phyloP scores from a whole-genome alignment of 495 filamentous ascomycete species.

The Aspergillus affinis region DNA sequence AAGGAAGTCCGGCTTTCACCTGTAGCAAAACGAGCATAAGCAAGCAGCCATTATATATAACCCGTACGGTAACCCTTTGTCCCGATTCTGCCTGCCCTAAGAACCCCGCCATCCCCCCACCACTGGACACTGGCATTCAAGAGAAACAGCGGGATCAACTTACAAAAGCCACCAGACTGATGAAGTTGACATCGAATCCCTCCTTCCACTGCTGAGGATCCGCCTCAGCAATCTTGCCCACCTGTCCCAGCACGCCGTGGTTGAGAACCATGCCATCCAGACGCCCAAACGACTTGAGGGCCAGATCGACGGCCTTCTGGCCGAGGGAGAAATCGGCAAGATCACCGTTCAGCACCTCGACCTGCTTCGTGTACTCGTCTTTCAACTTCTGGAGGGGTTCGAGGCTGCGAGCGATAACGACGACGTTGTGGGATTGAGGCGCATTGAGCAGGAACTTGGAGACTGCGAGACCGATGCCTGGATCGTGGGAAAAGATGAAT shows the following conservation, averaged over 20 bases:
- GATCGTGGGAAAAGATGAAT: constrained; percentile 5
- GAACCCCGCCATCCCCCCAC: background rate
- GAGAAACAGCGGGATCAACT: constrained; percentile 21
- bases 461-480: constrained; percentile 80
- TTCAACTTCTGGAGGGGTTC: constrained; percentile 67
- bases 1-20: constrained; percentile 72
- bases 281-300: constrained; percentile 62
- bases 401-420: constrained; percentile 71
- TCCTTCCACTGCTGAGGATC: constrained; percentile 69
- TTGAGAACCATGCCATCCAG: constrained; percentile 86
- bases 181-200: constrained; percentile 81
- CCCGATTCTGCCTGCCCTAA: too few relatives aligned
- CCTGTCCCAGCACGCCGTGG: constrained; percentile 77
- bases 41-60: background rate
- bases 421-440: constrained; percentile 61
- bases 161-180: constrained; percentile 78
- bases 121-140: background rate
- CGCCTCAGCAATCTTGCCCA: constrained; percentile 66
- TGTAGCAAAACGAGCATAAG: constrained; percentile 26
- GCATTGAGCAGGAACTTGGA: constrained; percentile 68
- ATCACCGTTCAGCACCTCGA: constrained; percentile 75
- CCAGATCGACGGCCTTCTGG: constrained; percentile 59
- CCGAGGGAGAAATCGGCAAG: constrained; percentile 64
- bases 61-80: too few relatives aligned
- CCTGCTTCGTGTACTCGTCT: constrained; percentile 60